phyloP scores from a whole-genome alignment of 139 green algal species.

The Volvox reticuliferus region DNA sequence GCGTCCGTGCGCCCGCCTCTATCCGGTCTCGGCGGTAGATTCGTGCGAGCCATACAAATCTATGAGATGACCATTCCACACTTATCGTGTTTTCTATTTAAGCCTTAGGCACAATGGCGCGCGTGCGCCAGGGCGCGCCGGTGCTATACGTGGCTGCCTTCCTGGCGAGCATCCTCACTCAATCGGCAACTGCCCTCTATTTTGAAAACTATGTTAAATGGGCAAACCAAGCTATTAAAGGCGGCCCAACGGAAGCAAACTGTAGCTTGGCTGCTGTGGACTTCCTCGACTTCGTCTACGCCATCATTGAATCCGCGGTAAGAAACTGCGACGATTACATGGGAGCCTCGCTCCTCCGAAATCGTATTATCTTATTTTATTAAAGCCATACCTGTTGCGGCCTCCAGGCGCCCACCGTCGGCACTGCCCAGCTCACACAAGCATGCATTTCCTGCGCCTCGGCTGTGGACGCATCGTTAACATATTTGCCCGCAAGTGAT shows the following conservation, averaged over 20 bases:
- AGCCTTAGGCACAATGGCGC: too few species aligned
- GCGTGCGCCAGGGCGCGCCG: background rate
- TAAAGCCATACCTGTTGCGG: background rate
- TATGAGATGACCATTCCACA: too few species aligned
- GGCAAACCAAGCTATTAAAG: background rate
- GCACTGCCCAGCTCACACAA: slow-evolving; percentile 2
- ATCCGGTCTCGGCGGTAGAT: background rate
- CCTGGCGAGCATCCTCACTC: background rate
- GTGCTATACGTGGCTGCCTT: background rate
- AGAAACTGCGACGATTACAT: background rate
- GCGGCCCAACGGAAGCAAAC: background rate
- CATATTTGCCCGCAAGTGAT: background rate
- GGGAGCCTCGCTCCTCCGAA: background rate
- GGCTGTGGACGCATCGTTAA: background rate
- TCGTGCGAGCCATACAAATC: background rate
- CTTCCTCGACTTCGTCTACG: slow-evolving; percentile 18
- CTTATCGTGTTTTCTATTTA: too few species aligned
- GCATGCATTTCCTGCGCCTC: background rate
- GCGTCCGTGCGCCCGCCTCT: background rate
- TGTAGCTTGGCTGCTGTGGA: background rate
- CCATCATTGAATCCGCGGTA: background rate
- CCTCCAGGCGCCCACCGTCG: background rate
- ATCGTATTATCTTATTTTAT: background rate
- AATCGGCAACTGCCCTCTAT: background rate
- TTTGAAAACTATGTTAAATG: slow-evolving; percentile 17